Evolutionary conservation across 169 alveolate genomes (phyloP).

Genomic region (Plasmodium inui): DNA sequence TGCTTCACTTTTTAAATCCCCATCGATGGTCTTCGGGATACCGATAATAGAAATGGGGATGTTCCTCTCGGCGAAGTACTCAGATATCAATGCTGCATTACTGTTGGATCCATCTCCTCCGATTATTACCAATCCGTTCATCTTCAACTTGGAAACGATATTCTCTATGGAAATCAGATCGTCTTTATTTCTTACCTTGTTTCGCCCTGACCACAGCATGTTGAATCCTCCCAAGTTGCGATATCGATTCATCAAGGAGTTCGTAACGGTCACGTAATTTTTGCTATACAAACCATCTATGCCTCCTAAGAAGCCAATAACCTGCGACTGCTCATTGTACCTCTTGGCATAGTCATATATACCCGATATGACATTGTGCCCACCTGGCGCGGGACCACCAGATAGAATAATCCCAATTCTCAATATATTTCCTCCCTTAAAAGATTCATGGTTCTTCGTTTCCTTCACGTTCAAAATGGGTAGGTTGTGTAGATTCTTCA

Average conservation of each 20-base stretch:
- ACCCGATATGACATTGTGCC: conserved; percentile 99
- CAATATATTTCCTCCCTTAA: conserved; percentile 76
- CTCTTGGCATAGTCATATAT: conserved; percentile 93
- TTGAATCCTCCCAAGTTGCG: conserved; percentile 98
- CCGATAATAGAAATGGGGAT: conserved; percentile 92
- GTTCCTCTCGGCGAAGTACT: conserved; percentile 89
- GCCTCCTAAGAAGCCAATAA: conserved; percentile 95
- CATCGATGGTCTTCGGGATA: conserved; percentile 99
- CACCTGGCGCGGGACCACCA: conserved; percentile 99
- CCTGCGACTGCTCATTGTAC: conserved; percentile 91
- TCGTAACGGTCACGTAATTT: conserved; percentile 93
- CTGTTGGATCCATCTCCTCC: conserved; percentile 99
- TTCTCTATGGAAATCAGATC: conserved; percentile 91
- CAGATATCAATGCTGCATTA: conserved; percentile 98
- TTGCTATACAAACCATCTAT: conserved; percentile 95
- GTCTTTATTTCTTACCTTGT: conserved; percentile 94
- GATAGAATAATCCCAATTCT: conserved; percentile 96
- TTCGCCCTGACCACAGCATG: conserved; percentile 98
- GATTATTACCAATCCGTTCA: conserved; percentile 97
- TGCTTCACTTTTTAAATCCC: conserved; percentile 96
- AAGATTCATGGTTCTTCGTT: conserved; percentile 62
- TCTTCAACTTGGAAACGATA: conserved; percentile 90
- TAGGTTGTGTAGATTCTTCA: conserved; percentile 66
- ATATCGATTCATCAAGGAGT: conserved; percentile 93
- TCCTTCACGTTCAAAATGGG: conserved; percentile 77